Base-by-base conservation (phyloP, 2,329 filamentous ascomycete species). In the Colletotrichum falcatum region DNA sequence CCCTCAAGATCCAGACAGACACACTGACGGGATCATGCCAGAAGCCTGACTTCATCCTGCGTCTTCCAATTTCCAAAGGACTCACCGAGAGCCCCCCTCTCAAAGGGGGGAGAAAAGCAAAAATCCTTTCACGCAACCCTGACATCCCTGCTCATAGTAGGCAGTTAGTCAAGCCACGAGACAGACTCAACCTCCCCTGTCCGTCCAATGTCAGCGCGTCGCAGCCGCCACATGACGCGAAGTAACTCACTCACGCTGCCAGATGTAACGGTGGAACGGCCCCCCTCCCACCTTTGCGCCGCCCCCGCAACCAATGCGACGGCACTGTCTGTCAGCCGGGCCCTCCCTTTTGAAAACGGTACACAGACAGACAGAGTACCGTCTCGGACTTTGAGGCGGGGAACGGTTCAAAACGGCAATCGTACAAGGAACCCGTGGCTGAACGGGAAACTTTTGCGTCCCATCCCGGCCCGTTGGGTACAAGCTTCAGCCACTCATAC, bases 221-320 rank as follows among this genome's bases (percentile, higher is more conserved):
- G 42, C 16, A 18, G 20, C 58, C 64, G 64, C 64, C 68, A 67
- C 68, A 62, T 70, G 64, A 62, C 62, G 64, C 64, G 37, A 63
- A 67, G 16, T 42, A 23, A 42, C 64, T 37, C 28, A 5, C 14
- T 37, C 64, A 59, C 64, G 65, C 30, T 54, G 68, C 53, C 64
- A 60, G 59, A 68, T 68, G 68, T 42, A 71, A 71, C 68, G 68
- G 58, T 71, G 64, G 59, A 71, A 71, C 68, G 64, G 63, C 20
- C 64, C 68, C 42, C 44, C 44, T 23, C 14, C 20, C 42, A 37
- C 54, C 49, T 16, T 70, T n/a, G n/a, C 28, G n/a, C 64, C 64
- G 39, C n/a, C 20, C 30, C 28, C 42, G 42, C 51, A 35, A 3
- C 48, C 37, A n/a, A 28, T 62, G n/a, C 20, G 18, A 54, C 26